Evolutionary conservation across 1,139 yeast species (phyloP).

Genomic region (Diutina mesorugosa): DNA sequence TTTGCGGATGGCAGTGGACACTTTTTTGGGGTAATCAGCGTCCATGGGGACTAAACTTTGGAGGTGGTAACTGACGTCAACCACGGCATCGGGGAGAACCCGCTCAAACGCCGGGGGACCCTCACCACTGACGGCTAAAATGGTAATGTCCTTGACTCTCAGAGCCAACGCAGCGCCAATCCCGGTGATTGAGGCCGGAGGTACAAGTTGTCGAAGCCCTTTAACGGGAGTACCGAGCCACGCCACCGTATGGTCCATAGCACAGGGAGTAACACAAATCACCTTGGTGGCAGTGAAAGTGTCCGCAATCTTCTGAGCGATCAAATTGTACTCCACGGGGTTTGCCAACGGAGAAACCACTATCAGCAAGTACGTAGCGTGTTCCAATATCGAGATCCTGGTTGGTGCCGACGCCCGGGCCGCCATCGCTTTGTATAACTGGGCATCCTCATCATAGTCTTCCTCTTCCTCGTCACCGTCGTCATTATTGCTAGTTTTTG

Average conservation of each 20-base stretch:
- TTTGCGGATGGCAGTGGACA: background rate
- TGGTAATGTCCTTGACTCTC: background rate
- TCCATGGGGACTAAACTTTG: background rate
- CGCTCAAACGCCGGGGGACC: constrained; percentile 1
- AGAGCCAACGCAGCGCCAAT: background rate
- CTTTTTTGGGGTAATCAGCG: background rate
- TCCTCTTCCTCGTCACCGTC: background rate
- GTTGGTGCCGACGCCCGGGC: background rate
- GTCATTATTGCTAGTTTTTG: no score
- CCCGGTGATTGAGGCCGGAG: background rate
- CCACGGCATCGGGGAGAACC: background rate
- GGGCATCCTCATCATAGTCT: constrained; percentile 1
- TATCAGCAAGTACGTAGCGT: background rate
- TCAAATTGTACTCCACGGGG: background rate
- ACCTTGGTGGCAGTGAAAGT: background rate
- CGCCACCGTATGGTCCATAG: background rate
- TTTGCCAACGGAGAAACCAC: background rate
- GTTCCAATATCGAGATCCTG: background rate
- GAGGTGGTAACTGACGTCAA: background rate
- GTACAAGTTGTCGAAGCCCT: background rate
- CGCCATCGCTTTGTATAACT: background rate
- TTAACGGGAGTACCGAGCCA: background rate
- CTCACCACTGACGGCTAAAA: background rate
- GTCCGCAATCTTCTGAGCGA: background rate
- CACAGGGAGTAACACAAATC: background rate